Evolutionary conservation across 2,329 filamentous ascomycete species (phyloP), one percentile per base, ranked within the genome.

Genomic region (Colletotrichum sublineola): DNA sequence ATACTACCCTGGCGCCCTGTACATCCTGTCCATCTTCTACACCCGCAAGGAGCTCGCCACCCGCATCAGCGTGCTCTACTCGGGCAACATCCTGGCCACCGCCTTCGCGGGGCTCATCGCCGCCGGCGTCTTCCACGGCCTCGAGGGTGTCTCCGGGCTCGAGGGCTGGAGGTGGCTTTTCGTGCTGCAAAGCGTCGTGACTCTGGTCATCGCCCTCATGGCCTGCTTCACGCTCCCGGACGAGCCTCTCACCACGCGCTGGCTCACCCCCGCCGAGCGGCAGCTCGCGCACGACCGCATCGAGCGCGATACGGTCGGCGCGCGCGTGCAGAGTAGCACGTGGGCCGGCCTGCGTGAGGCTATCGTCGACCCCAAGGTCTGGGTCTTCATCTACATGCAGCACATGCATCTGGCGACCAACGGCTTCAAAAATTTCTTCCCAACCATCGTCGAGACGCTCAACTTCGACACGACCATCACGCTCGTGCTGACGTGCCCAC

Each of bases 1-100:
- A 0, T 81, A 82, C 42, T 82, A 80, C 64, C 79, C 79, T 0
- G 79, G 81, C 29, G 79, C 76, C 1, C 63, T 80, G 3, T 81
- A 80, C 53, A 82, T 88, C 48, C 79, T 89, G 5, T 85, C 84
- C 0, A 84, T 86, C 42, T 90, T 87, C 79, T 90, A 90, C 77
- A 89, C 86, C 2, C 80, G 86, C 31, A 85, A 87, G 75, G 84
- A 85, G 75, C 75, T 86, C 36, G 79, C 81, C 12, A 78, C 81
- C 1, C 78, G 84, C 56, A 83, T 85, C 33, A 81, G 83, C 5
- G 82, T 86, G 66, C 77, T 87, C 4, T 86, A 87, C 67, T 80
- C 84, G 0, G 83, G 82, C 1, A 80, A 80, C 20, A 77, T 82
- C 14, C 71, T 81, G 11, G 78, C 80, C 5, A 80, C 78, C 0